Percentiles rank a stretch among this genome's conserved stretches.
Evolutionary conservation across 352 stramenopile genomes (phyloP).

Genomic region (Globisporangium perplexum): DNA sequence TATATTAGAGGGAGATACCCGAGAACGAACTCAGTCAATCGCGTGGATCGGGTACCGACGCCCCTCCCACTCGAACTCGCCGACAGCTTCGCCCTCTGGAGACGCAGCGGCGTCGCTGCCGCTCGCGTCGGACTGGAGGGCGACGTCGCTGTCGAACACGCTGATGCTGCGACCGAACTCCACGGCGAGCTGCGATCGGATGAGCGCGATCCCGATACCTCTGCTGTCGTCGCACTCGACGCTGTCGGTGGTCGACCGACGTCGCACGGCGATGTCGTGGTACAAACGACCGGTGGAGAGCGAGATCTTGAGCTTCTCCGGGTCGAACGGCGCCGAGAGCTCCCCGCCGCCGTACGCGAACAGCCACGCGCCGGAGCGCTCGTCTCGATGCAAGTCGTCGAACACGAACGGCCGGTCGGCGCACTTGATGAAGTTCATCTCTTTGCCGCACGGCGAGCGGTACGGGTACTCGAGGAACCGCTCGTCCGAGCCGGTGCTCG

Average conservation of each 20-base stretch:
- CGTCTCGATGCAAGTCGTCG: slow-evolving; percentile 38
- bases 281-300: slow-evolving; percentile 64
- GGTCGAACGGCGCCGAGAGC: slow-evolving; percentile 46
- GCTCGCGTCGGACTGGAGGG: slow-evolving; percentile 12
- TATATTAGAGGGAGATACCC: background rate
- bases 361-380: slow-evolving; percentile 22
- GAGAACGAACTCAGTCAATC: slow-evolving; percentile 1
- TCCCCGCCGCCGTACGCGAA: slow-evolving; percentile 57
- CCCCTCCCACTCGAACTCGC: slow-evolving; percentile 51
- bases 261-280: slow-evolving; percentile 33
- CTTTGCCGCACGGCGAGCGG: slow-evolving; percentile 67
- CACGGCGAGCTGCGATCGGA: slow-evolving; percentile 70
- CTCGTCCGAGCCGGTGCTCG: slow-evolving; percentile 8
- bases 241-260: slow-evolving; percentile 25
- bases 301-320: slow-evolving; percentile 53
- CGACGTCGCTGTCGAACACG: slow-evolving; percentile 23
- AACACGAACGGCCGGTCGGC: slow-evolving; percentile 75
- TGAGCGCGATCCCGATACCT: slow-evolving; percentile 33
- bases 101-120: background rate
- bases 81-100: slow-evolving; percentile 11
- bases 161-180: slow-evolving; percentile 58
- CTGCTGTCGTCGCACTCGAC: slow-evolving; percentile 12
- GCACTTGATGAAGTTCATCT: slow-evolving; percentile 88
- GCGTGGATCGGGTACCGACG: slow-evolving; percentile 1
- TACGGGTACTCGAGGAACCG: slow-evolving; percentile 68